Conservation (phyloP, 768 basidiomycete species). For the Leucosporidium creatinivorum region DNA sequence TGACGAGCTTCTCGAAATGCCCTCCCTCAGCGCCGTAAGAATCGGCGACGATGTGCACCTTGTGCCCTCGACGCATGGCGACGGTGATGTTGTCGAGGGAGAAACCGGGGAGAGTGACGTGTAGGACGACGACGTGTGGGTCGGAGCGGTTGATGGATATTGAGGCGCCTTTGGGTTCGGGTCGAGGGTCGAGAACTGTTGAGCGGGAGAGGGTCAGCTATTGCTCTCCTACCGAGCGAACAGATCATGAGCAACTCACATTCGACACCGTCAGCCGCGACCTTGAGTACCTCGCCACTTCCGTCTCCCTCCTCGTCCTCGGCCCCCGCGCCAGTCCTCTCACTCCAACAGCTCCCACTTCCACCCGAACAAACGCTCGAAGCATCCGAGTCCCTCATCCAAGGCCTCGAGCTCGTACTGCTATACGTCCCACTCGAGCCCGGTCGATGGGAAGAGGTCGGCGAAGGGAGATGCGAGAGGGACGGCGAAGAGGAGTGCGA, state of each 20-base stretch:
- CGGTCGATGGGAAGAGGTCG: neutral
- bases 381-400: neutral
- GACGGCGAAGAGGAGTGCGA: neutral
- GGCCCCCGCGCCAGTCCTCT: neutral
- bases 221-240: neutral
- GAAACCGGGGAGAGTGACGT: slow-evolving; percentile 29
- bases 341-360: neutral
- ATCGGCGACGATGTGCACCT: slow-evolving; percentile 34
- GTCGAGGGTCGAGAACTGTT: slow-evolving; percentile 27
- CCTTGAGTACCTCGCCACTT: neutral
- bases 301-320: neutral
- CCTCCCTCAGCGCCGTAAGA: slow-evolving; percentile 31
- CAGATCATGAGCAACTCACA: neutral
- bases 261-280: neutral
- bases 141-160: slow-evolving; percentile 21
- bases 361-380: neutral
- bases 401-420: neutral
- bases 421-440: neutral
- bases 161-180: slow-evolving; percentile 19
- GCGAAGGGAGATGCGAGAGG: neutral
- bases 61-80: slow-evolving; percentile 28
- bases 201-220: neutral
- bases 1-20: slow-evolving; percentile 31
- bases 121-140: slow-evolving; percentile 16
- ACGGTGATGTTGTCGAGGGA: slow-evolving; percentile 34